phyloP scores from a whole-genome alignment of 768 basidiomycete species.

The Suillus alpinus region DNA sequence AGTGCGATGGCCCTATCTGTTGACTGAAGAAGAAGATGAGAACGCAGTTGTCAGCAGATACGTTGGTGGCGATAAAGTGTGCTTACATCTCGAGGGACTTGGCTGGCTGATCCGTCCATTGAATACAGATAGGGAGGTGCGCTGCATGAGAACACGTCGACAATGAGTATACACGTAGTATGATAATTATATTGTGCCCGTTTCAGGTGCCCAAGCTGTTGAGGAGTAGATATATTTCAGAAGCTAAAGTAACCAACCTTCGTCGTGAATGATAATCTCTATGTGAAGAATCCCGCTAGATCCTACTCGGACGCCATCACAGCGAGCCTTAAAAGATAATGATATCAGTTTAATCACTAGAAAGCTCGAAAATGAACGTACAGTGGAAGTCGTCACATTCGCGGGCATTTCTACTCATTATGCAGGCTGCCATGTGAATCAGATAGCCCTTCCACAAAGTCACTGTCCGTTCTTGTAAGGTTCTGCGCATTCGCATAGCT shows the following conservation, averaged over 20 bases:
- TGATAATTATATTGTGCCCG: slow-evolving; percentile 63
- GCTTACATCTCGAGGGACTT: no score
- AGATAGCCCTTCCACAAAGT: slow-evolving; percentile 11
- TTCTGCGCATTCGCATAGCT: slow-evolving; percentile 78
- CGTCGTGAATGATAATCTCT: slow-evolving; percentile 67
- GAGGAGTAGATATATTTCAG: not conserved
- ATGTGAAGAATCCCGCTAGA: slow-evolving; percentile 67
- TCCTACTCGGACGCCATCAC: slow-evolving; percentile 64
- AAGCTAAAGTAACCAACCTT: slow-evolving; percentile 45
- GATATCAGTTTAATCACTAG: not conserved
- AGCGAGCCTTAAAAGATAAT: slow-evolving; percentile 48
- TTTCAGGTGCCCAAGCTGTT: slow-evolving; percentile 75
- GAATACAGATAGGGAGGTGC: slow-evolving; percentile 85
- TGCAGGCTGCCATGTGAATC: not conserved
- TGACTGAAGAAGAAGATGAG: not conserved
- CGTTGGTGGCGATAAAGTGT: not conserved
- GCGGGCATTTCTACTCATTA: slow-evolving; percentile 83
- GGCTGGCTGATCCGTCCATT: slow-evolving; percentile 78
- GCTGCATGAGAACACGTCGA: slow-evolving; percentile 35
- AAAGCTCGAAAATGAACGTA: slow-evolving; percentile 25
- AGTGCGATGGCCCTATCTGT: not conserved
- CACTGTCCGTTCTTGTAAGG: slow-evolving; percentile 75
- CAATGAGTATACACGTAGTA: not conserved
- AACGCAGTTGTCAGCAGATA: not conserved
- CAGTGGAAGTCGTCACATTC: slow-evolving; percentile 83